Base-by-base conservation (phyloP, 768 basidiomycete genomes). In the Mycena polygramma region DNA sequence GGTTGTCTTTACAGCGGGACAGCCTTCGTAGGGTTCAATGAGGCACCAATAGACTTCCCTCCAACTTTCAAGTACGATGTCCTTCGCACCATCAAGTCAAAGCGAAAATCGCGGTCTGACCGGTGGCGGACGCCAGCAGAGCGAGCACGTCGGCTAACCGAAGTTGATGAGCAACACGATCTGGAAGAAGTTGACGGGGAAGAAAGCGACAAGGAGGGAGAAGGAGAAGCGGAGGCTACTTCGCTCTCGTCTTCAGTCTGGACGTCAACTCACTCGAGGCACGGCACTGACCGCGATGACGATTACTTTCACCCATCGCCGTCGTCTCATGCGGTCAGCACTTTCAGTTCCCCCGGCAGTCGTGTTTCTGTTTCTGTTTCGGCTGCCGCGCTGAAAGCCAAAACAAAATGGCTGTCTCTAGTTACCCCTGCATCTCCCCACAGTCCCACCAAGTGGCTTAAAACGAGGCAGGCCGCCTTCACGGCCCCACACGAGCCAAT, bases 51-150 rank as follows among this genome's bases (percentile, higher is more conserved):
- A 69, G 78, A 91, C 74, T 98, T 98, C 72, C 90, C 95, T 7
- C 96, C 96, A 0, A 98, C 97, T 0, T 98, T 97, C 87, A 98
- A 98, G 76, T 96, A 95, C 76, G 92, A 97, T 74, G 92, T 97
- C 9, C 79, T 89, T 63, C 87, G 88, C 30, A 86, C 87, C 2
- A 77, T 86, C 22, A 92, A 89, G 78, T 85, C 83, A 58, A 87
- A 85, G 76, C 82, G 83, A 35, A 80, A 76, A 43, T 80, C 82
- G 11, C 84, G 80, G 68, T 78, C 79, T n/a, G 79, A 80, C 55
- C 80, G 76, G 72, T 82, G 81, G 71, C 76, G 72, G 59, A 75
- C 75, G 74, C 80, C 58, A 77, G 81, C 53, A 71, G 85, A 85
- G 9, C 79, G 80, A 54, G 63, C 67, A 49, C 74, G 62, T 57